phyloP scores from a whole-genome alignment of 306 rosid species.

The Trifolium pratense region DNA sequence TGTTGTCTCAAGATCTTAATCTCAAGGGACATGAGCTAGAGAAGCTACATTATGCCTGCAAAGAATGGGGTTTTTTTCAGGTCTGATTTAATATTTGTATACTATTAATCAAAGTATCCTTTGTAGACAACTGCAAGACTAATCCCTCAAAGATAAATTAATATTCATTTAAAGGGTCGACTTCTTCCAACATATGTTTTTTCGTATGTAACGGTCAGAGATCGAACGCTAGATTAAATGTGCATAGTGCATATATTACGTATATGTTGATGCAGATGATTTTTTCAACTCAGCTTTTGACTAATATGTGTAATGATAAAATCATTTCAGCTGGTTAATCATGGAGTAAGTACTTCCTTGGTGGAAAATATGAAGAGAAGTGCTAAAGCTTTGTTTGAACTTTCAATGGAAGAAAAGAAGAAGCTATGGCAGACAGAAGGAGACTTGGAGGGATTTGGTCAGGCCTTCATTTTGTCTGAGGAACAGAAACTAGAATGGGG shows the following conservation, averaged over 20 bases:
- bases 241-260: not conserved
- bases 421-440: conserved; percentile 46
- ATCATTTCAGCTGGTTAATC: conserved; percentile 37
- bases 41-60: conserved; percentile 48
- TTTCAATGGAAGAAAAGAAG: conserved; percentile 52
- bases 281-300: not conserved
- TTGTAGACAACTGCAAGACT: too few species aligned
- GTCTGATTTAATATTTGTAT: not conserved
- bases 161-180: not conserved
- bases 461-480: conserved; percentile 51
- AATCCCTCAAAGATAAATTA: not conserved
- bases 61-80: conserved; percentile 65
- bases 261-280: not conserved
- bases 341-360: conserved; percentile 46
- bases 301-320: not conserved
- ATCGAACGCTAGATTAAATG: too few species aligned
- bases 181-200: too few species aligned
- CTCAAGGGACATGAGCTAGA: conserved; percentile 37
- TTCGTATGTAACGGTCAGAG: too few species aligned
- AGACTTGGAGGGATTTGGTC: conserved; percentile 55
- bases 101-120: too few species aligned
- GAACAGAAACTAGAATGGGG: conserved; percentile 62
- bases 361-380: conserved; percentile 50
- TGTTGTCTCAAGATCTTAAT: conserved; percentile 32
- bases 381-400: conserved; percentile 40